These are phyloP conservation scores for Mortierella sp. DNA, from an alignment of 371 early-diverging fungal genomes.

Conservation along the genomic window DNA sequence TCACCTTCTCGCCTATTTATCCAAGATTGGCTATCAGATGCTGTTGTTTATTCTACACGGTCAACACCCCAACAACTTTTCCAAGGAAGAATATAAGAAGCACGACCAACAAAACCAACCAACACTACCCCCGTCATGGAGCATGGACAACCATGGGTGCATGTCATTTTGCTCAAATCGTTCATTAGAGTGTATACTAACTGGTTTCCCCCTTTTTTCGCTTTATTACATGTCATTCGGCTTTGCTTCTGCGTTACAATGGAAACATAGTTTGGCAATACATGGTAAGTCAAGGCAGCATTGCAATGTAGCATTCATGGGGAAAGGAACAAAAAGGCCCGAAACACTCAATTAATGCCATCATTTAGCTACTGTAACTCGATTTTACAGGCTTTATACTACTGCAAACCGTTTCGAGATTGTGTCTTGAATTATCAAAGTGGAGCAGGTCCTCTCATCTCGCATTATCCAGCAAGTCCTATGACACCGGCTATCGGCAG, in stretches of 20 bases:
- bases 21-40: too few relatives aligned
- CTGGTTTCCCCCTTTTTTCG: not conserved
- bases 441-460: conserved; percentile 51
- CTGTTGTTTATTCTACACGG: not conserved
- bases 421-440: conserved; percentile 84
- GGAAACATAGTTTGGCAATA: conserved; percentile 85
- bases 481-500: conserved; percentile 39
- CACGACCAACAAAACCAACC: too few relatives aligned
- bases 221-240: not conserved
- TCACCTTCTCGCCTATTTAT: too few relatives aligned
- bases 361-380: conserved; percentile 91
- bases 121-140: too few relatives aligned
- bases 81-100: too few relatives aligned
- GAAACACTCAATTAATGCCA: not conserved
- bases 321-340: not conserved
- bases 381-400: conserved; percentile 95
- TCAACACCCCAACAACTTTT: not conserved
- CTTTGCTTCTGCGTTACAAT: conserved; percentile 4
- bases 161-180: too few relatives aligned
- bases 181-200: not conserved
- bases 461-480: conserved; percentile 54
- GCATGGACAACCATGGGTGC: too few relatives aligned
- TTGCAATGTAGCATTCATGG: conserved; percentile 6
- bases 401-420: conserved; percentile 95
- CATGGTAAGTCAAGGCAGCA: conserved; percentile 72